Evolutionary conservation across 805 yeast species (phyloP), one percentile per base, ranked within the genome.

Genomic region (Candida schatavii): DNA sequence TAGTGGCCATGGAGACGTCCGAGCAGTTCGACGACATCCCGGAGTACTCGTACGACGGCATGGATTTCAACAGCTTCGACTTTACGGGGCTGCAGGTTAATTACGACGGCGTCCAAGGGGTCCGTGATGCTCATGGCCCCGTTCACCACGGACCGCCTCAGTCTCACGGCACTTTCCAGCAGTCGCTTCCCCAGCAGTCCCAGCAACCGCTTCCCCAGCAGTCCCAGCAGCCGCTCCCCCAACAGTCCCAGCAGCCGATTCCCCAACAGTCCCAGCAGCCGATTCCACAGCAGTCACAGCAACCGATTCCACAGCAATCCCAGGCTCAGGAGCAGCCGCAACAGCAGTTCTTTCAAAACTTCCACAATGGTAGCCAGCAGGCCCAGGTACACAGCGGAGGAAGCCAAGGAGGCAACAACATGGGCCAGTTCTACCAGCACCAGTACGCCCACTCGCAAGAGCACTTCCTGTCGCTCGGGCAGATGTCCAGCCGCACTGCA

Each of bases 371-470:
- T 13, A 20, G 26, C 19, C 26, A 28, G 22, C 43, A 27, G 21
- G 27, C 19, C 19, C 39, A 33, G 18, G 17, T 15, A 7, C 37
- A 27, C 35, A 32, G 18, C 35, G 26, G 13, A 37, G 29, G 34
- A 19, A 44, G 40, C 42, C 44, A 17, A 35, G 45, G 22, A 34
- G n/a, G n/a, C n/a, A n/a, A n/a, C n/a, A n/a, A n/a, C n/a, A n/a
- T n/a, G n/a, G n/a, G n/a, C n/a, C 55, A 20, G 36, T 48, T 46
- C 26, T 41, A 36, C 14, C 51, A 44, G n/a, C 57, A 45, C 19
- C 49, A 33, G 18, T 31, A 51, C 44, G 29, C 17, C 30, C 38
- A 28, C 38, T 21, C 14, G 28, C 37, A 19, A 23, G 23, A 20
- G 4, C 34, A 20, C 21, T 29, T 9, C 22, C 28, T 35, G 35